phyloP scores from a whole-genome alignment of 129 eudicot species.

The Solidago caesia region DNA sequence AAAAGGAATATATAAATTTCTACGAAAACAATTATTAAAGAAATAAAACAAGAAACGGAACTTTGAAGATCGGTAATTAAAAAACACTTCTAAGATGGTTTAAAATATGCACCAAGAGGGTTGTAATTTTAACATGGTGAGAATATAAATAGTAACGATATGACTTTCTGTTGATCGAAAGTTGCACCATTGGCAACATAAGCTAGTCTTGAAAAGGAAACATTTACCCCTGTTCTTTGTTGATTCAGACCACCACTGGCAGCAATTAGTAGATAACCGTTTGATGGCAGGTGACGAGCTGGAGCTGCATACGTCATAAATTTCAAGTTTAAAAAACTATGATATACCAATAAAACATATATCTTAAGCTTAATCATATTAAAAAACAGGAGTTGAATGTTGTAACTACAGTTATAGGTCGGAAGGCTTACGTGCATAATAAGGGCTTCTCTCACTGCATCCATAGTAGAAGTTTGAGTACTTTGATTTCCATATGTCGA shows the following conservation, averaged over 20 bases:
- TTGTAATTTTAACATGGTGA: no score
- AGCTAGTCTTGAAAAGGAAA: background rate
- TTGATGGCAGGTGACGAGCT: conserved; percentile 57
- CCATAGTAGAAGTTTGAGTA: conserved; percentile 68
- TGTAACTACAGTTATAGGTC: background rate
- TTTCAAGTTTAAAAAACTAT: conserved; percentile 10
- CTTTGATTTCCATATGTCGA: conserved; percentile 85
- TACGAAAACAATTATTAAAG: background rate
- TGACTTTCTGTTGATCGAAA: conserved; percentile 1
- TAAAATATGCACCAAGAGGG: no score
- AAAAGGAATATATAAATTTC: background rate
- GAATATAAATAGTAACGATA: no score
- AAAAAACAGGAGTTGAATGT: background rate
- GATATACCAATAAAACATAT: background rate
- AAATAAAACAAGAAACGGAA: background rate
- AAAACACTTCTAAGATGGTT: background rate
- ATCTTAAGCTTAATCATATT: no score
- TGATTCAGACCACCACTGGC: conserved; percentile 97
- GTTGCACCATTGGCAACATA: background rate
- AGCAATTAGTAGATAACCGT: conserved; percentile 90
- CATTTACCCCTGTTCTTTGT: conserved; percentile 89
- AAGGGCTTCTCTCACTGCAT: conserved; percentile 86
- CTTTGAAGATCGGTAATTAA: background rate
- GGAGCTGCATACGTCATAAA: conserved; percentile 55
- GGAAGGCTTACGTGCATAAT: conserved; percentile 67